Evolutionary conservation across 2,329 filamentous ascomycete genomes (phyloP).

Genomic region (Escovopsis sp.): DNA sequence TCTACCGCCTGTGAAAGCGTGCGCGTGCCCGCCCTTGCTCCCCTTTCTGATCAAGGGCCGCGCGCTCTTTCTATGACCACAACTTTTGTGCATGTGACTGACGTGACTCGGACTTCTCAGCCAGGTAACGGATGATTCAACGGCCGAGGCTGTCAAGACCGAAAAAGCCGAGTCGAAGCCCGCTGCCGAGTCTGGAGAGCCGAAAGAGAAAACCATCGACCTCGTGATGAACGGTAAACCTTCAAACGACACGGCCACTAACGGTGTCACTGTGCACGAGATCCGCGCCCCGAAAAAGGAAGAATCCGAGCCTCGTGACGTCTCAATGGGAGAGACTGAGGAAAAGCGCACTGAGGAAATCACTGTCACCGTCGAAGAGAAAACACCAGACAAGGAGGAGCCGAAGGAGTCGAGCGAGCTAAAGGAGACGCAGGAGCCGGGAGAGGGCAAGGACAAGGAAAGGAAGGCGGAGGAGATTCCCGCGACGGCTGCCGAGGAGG

Average conservation of each 20-base stretch:
- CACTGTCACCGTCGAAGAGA: too few relatives aligned
- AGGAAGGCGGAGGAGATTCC: too few relatives aligned
- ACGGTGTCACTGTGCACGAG: slow-evolving; percentile 4
- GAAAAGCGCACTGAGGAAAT: slow-evolving; percentile 1
- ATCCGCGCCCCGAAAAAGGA: slow-evolving; percentile 5
- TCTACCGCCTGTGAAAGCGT: too few relatives aligned
- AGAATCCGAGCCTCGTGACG: slow-evolving; percentile 3
- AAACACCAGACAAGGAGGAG: too few relatives aligned
- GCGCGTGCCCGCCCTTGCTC: neutral
- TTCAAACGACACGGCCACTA: slow-evolving; percentile 1
- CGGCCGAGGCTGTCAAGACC: slow-evolving; percentile 4
- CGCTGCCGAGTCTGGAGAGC: slow-evolving; percentile 3
- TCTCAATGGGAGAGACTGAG: neutral
- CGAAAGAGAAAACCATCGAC: slow-evolving; percentile 6
- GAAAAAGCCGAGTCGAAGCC: slow-evolving; percentile 2
- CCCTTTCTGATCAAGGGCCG: neutral
- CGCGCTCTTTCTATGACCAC: slow-evolving; percentile 3
- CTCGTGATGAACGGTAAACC: slow-evolving; percentile 7
- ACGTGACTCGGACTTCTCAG: slow-evolving; percentile 8
- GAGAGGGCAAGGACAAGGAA: too few relatives aligned
- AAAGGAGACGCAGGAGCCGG: too few relatives aligned
- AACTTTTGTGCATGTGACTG: slow-evolving; percentile 8
- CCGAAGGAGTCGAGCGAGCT: too few relatives aligned
- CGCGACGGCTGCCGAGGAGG: neutral
- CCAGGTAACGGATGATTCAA: slow-evolving; percentile 3